phyloP scores from a whole-genome alignment of 2,329 filamentous ascomycete species.

The Ramularia endophylla region DNA sequence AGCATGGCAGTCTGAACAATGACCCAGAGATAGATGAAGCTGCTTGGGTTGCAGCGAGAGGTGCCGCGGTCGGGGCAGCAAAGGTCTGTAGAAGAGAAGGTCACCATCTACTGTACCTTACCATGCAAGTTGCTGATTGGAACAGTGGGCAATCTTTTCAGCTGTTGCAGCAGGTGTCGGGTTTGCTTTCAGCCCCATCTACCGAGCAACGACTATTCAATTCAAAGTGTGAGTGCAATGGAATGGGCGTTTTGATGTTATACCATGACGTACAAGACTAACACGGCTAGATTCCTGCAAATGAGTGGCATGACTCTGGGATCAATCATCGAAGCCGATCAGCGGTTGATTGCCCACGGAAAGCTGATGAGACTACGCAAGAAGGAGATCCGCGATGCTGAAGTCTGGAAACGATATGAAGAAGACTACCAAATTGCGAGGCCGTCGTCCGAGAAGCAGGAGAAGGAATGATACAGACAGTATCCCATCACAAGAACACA shows the following conservation, averaged over 20 bases:
- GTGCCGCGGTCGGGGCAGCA: constrained; percentile 59
- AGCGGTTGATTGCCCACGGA: constrained; percentile 61
- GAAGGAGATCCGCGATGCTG: constrained; percentile 57
- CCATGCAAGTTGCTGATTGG: too few species aligned
- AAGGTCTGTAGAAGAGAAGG: too few species aligned
- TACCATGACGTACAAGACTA: not conserved
- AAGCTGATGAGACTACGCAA: constrained; percentile 58
- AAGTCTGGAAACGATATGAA: constrained; percentile 50
- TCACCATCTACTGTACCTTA: too few species aligned
- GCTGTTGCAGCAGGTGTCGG: constrained; percentile 58
- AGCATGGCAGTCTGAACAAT: constrained; percentile 51
- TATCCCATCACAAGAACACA: too few species aligned
- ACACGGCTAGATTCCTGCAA: constrained; percentile 61
- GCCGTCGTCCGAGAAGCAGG: too few species aligned
- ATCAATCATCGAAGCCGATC: constrained; percentile 69
- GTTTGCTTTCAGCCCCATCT: constrained; percentile 62
- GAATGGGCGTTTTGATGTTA: not conserved
- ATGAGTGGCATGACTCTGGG: constrained; percentile 84
- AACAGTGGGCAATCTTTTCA: constrained; percentile 61
- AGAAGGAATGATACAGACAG: too few species aligned
- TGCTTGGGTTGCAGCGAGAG: constrained; percentile 64
- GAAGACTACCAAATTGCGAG: not conserved
- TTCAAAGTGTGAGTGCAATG: constrained; percentile 62
- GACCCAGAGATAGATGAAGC: constrained; percentile 63
- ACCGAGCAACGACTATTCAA: constrained; percentile 65